Conservation (phyloP, 192 early-diverging fungal genomes). For the Linnemannia exigua region DNA sequence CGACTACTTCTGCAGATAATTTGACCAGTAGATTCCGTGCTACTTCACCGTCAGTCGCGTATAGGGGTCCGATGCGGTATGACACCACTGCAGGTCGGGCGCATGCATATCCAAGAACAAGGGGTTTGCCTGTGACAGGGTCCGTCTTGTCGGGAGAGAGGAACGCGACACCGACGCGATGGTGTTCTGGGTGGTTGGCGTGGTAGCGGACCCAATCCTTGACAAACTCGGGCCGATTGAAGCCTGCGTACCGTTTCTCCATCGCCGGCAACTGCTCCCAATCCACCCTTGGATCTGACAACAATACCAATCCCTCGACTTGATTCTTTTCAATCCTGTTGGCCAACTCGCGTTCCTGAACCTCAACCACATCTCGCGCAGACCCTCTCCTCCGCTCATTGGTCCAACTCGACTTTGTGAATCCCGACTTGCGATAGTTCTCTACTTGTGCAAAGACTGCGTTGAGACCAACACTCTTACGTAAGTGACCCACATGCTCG, state of each 20-base stretch:
- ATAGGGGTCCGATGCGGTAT: constrained; percentile 25
- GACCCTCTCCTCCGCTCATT: not conserved
- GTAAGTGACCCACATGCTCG: not conserved
- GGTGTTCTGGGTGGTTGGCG: not conserved
- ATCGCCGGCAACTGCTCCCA: not conserved
- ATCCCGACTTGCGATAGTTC: constrained; percentile 3
- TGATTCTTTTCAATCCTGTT: not conserved
- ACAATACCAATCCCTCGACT: not conserved
- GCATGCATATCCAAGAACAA: constrained; percentile 13
- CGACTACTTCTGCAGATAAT: not conserved
- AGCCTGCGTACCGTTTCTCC: not conserved
- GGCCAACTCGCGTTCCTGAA: not conserved
- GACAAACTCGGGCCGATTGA: not conserved
- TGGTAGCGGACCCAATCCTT: not conserved
- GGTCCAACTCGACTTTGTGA: not conserved
- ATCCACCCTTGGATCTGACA: not conserved
- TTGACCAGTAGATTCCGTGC: constrained; percentile 4
- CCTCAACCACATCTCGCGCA: not conserved
- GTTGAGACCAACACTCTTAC: not conserved
- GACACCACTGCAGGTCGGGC: not conserved
- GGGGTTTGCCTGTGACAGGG: not conserved
- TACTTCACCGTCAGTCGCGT: constrained; percentile 1
- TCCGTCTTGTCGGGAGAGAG: not conserved
- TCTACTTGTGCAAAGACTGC: not conserved
- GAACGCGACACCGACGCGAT: not conserved